phyloP scores from a whole-genome alignment of 305 asterid species.

The Andrographis paniculata region DNA sequence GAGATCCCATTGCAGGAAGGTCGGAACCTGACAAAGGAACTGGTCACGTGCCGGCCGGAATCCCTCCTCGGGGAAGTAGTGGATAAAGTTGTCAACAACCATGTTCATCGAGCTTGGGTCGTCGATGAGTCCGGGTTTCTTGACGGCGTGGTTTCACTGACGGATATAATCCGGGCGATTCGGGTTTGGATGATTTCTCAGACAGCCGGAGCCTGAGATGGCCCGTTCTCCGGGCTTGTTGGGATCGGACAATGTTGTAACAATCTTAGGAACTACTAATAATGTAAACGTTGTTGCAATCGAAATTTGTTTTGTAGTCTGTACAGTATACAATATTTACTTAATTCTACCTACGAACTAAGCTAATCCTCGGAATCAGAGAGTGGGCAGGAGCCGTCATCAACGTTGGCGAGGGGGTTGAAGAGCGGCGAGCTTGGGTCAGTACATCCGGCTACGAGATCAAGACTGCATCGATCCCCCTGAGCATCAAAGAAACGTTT shows the following conservation, averaged over 20 bases:
- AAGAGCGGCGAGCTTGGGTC: constrained; percentile 63
- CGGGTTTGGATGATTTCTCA: constrained; percentile 48
- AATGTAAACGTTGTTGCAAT: too few relatives aligned
- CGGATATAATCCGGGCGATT: constrained; percentile 45
- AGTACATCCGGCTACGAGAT: constrained; percentile 60
- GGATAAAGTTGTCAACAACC: constrained; percentile 46
- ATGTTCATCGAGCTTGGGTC: constrained; percentile 80
- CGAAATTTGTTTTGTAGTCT: too few relatives aligned
- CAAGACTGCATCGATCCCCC: constrained; percentile 86
- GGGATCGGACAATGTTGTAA: too few relatives aligned
- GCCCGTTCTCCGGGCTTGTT: neutral
- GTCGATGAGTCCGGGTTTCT: constrained; percentile 45
- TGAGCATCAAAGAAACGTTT: constrained; percentile 21
- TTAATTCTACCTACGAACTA: too few relatives aligned
- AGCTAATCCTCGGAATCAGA: constrained; percentile 59
- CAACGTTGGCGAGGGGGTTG: constrained; percentile 68
- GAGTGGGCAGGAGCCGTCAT: constrained; percentile 85
- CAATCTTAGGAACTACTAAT: too few relatives aligned
- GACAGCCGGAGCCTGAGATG: constrained; percentile 7
- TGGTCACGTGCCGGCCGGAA: constrained; percentile 36
- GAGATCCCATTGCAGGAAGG: constrained; percentile 33
- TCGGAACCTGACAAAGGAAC: constrained; percentile 39
- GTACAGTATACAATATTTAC: too few relatives aligned
- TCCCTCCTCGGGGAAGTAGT: constrained; percentile 53
- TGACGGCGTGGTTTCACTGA: constrained; percentile 54